Evolutionary conservation across 352 stramenopile species (phyloP).

Genomic region (Phytophthora uliginosa): DNA sequence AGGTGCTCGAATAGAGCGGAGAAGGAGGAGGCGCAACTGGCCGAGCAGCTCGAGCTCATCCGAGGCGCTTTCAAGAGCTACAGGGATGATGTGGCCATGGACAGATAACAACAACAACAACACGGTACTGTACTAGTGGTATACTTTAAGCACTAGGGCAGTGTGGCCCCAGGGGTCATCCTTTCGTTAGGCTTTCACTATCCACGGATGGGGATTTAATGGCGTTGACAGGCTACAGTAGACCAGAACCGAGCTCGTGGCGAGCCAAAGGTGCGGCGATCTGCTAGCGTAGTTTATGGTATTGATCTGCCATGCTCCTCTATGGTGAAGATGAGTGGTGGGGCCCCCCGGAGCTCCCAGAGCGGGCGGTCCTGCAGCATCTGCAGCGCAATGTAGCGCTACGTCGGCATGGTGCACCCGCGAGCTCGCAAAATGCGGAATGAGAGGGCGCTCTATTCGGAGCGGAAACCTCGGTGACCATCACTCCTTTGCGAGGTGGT

Average conservation of each 20-base stretch:
- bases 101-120: background rate
- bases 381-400: constrained; percentile 41
- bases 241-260: background rate
- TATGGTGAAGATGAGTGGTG: background rate
- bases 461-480: constrained; percentile 7
- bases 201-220: background rate
- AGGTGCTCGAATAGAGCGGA: background rate
- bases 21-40: constrained; percentile 28
- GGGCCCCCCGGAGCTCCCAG: background rate
- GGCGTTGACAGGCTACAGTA: background rate
- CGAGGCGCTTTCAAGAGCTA: constrained; percentile 46
- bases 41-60: constrained; percentile 52
- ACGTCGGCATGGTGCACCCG: constrained; percentile 24
- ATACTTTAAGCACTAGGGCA: background rate
- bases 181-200: background rate
- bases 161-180: no score
- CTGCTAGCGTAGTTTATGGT: background rate
- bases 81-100: constrained; percentile 12
- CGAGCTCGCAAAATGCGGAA: constrained; percentile 18
- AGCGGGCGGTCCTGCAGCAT: constrained; percentile 40
- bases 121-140: background rate
- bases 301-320: background rate
- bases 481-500: constrained; percentile 2
- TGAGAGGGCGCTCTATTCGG: constrained; percentile 12
- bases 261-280: background rate